Base-by-base conservation (phyloP, 129 eudicot species). In the Escallonia rubra region DNA sequence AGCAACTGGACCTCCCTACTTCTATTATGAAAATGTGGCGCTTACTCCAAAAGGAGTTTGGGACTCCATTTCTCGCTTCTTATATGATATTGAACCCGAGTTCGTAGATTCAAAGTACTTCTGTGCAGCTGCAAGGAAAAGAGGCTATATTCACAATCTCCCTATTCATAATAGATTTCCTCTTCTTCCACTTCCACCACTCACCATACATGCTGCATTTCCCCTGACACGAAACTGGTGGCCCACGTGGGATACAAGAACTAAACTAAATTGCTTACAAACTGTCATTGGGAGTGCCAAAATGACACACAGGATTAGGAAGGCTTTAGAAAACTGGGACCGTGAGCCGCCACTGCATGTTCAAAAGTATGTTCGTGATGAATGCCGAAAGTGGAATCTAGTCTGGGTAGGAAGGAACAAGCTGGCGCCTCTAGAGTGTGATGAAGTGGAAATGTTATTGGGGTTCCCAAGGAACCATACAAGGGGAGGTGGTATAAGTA, bases 351-450 rank as follows among this genome's bases (percentile, higher is more conserved):
- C 98, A 3, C 41, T 12, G 40, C 61, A 48, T 50, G 92, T 89
- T 59, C 86, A 89, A 49, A 86, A 84, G 74, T 76, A 66, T 45
- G 86, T 93, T 6, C 44, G 86, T 3, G 90, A 88, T 4, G 81
- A 93, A 41, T 93, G 96, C 68, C 64, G 89, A 11, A 93, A 93
- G 66, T 93, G 98, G 98, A 93, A 93, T 52, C 59, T 93, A 10
- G 95, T 93, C 0, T 93, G 98, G 98, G 96, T 89, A 0, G 98
- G 98, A 62, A 89, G 85, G 76, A 89, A 93, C 64, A 93, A 93
- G 66, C 59, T 89, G 50, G 98, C 98, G 8, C 95, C 98, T 9
- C 75, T 93, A 54, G 98, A 93, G 72, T 87, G 91, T 0, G 98
- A 93, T 82, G 96, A 93, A 50, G 76, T 93, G 5, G 96, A 93